phyloP scores from a whole-genome alignment of 352 stramenopile genomes.

The Globisporangium okanoganense region DNA sequence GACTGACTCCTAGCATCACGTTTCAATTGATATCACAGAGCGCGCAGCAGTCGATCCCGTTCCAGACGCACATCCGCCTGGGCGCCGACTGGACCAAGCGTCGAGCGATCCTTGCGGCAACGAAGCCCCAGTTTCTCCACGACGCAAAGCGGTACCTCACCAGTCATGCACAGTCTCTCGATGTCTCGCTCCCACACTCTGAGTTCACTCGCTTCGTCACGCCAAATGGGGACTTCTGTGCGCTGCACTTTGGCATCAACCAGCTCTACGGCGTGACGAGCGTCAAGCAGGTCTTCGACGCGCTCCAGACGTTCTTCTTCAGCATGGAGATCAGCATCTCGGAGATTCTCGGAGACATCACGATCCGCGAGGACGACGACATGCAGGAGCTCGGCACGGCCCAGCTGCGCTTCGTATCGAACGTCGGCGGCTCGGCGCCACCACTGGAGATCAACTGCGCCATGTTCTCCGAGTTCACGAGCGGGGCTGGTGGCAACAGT shows the following conservation, averaged over 20 bases:
- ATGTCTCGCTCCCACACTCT: background rate
- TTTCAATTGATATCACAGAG: background rate
- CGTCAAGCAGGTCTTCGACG: constrained; percentile 46
- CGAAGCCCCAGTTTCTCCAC: background rate
- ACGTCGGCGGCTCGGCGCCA: constrained; percentile 17
- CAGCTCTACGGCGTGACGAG: constrained; percentile 30
- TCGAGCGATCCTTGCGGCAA: background rate
- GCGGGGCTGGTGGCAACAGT: too few species aligned
- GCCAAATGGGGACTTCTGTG: constrained; percentile 34
- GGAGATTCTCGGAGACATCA: constrained; percentile 46
- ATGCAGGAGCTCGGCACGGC: constrained; percentile 29
- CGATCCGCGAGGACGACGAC: constrained; percentile 51
- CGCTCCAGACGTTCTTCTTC: constrained; percentile 48
- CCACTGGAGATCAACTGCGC: constrained; percentile 41
- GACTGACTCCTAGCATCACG: too few species aligned
- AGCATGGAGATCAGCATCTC: constrained; percentile 62
- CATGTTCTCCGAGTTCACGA: constrained; percentile 35
- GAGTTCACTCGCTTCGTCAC: constrained; percentile 32
- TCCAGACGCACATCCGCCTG: background rate
- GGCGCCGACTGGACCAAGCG: background rate
- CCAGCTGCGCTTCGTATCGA: constrained; percentile 28
- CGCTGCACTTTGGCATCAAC: constrained; percentile 46
- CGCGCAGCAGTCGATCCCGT: background rate
- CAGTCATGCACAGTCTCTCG: background rate
- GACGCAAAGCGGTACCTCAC: background rate